Conservation (phyloP, 352 stramenopile species). For the Phytophthora chlamydospora region DNA sequence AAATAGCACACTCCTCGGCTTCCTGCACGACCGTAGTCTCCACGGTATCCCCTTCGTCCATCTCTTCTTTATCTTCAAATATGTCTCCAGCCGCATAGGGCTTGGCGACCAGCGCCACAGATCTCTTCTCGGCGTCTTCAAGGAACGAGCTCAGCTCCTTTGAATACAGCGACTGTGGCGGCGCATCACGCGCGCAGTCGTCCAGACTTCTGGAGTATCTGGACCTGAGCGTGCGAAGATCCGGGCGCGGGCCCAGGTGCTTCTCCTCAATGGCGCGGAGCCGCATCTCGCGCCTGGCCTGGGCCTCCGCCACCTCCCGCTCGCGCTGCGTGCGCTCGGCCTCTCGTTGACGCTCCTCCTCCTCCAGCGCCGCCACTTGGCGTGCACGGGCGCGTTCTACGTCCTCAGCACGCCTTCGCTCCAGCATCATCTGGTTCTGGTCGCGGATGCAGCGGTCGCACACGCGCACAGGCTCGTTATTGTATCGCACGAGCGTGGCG, state of each 20-base stretch:
- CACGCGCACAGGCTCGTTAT: constrained; percentile 82
- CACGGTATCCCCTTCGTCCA: constrained; percentile 24
- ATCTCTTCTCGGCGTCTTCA: constrained; percentile 64
- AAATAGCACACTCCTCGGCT: constrained; percentile 86
- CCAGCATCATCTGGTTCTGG: constrained; percentile 77
- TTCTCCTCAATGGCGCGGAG: constrained; percentile 60
- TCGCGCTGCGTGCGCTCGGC: constrained; percentile 57
- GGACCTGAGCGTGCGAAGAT: constrained; percentile 46
- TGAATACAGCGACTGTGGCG: constrained; percentile 38
- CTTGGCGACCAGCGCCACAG: constrained; percentile 49
- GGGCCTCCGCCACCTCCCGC: constrained; percentile 52
- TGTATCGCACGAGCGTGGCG: constrained; percentile 68
- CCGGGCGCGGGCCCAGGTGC: constrained; percentile 61
- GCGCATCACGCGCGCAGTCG: constrained; percentile 40
- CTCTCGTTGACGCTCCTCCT: constrained; percentile 64
- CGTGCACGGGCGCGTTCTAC: constrained; percentile 74
- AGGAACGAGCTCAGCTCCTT: constrained; percentile 62
- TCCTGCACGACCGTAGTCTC: constrained; percentile 62
- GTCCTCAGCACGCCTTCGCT: constrained; percentile 70
- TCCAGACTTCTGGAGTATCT: constrained; percentile 55
- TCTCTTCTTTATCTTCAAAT: constrained; percentile 31
- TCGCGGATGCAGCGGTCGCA: constrained; percentile 82
- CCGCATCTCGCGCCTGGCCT: constrained; percentile 48
- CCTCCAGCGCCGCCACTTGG: constrained; percentile 72
- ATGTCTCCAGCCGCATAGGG: constrained; percentile 29